Evolutionary conservation across 345 rosid genomes (phyloP).

Genomic region (Anacardium occidentale): DNA sequence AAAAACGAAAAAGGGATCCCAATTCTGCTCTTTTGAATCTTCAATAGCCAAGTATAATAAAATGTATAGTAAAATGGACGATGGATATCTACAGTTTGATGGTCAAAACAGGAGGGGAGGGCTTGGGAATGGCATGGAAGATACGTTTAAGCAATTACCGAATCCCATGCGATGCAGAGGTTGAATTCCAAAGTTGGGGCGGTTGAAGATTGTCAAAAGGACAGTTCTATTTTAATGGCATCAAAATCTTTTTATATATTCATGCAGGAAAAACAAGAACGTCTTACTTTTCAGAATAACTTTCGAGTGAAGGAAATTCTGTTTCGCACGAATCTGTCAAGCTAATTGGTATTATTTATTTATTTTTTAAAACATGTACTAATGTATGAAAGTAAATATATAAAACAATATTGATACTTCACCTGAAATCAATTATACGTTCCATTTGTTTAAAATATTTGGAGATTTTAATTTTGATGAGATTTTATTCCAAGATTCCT

Average conservation of each 20-base stretch:
- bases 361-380: too few relatives aligned
- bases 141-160: conserved; percentile 15
- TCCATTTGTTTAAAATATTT: too few relatives aligned
- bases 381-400: too few relatives aligned
- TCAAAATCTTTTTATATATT: conserved; percentile 6
- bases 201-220: conserved; percentile 20
- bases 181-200: conserved; percentile 12
- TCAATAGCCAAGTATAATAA: too few relatives aligned
- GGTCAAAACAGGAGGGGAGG: conserved; percentile 23
- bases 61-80: too few relatives aligned
- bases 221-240: background rate
- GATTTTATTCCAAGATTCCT: too few relatives aligned
- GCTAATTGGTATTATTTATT: too few relatives aligned
- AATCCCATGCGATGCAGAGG: conserved; percentile 5
- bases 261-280: background rate
- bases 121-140: background rate
- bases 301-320: background rate
- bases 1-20: too few relatives aligned
- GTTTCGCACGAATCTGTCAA: background rate
- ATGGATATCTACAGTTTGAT: background rate
- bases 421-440: too few relatives aligned
- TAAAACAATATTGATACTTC: too few relatives aligned
- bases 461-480: too few relatives aligned
- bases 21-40: too few relatives aligned
- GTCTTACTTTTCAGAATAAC: background rate